phyloP scores from a whole-genome alignment of 2,329 filamentous ascomycete genomes.

The Cladophialophora carrionii region DNA sequence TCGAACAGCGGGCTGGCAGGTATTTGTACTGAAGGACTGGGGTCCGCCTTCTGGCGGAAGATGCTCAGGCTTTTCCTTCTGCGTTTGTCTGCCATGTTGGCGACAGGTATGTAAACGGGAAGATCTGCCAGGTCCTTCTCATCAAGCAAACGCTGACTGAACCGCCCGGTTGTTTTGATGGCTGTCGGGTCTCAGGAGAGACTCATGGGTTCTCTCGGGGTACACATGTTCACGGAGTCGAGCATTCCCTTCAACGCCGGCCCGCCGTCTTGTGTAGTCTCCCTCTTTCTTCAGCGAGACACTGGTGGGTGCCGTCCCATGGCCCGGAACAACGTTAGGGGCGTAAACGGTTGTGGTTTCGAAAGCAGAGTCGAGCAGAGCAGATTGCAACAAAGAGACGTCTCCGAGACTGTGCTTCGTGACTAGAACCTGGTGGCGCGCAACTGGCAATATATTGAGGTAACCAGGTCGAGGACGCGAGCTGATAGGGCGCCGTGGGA shows the following conservation, averaged over 20 bases:
- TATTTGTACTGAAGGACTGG: slow-evolving; percentile 26
- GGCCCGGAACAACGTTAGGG: slow-evolving; percentile 5
- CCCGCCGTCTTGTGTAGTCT: slow-evolving; percentile 17
- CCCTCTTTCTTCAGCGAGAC: slow-evolving; percentile 20
- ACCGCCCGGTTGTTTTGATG: slow-evolving; percentile 21
- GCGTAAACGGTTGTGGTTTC: slow-evolving; percentile 9
- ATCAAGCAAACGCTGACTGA: slow-evolving; percentile 18
- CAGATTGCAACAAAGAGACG: slow-evolving; percentile 8
- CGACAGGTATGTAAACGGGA: slow-evolving; percentile 6
- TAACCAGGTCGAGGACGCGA: slow-evolving; percentile 6
- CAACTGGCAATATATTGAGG: slow-evolving; percentile 23
- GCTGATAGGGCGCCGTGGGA: slow-evolving; percentile 21
- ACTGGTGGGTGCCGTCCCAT: slow-evolving; percentile 10
- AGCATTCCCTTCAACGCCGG: slow-evolving; percentile 10
- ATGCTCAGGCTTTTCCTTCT: slow-evolving; percentile 44
- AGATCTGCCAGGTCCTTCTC: slow-evolving; percentile 9
- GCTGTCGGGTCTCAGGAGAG: slow-evolving; percentile 15
- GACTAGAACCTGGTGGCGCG: slow-evolving; percentile 26
- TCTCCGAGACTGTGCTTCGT: slow-evolving; percentile 23
- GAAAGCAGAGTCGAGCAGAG: slow-evolving; percentile 1
- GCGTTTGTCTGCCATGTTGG: slow-evolving; percentile 39
- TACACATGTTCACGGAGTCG: slow-evolving; percentile 23
- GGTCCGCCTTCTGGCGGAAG: slow-evolving; percentile 38
- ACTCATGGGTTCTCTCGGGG: slow-evolving; percentile 10
- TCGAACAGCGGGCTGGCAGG: slow-evolving; percentile 24